Conservation (phyloP, 352 stramenopile species). For the Thraustochytrium sp. region DNA sequence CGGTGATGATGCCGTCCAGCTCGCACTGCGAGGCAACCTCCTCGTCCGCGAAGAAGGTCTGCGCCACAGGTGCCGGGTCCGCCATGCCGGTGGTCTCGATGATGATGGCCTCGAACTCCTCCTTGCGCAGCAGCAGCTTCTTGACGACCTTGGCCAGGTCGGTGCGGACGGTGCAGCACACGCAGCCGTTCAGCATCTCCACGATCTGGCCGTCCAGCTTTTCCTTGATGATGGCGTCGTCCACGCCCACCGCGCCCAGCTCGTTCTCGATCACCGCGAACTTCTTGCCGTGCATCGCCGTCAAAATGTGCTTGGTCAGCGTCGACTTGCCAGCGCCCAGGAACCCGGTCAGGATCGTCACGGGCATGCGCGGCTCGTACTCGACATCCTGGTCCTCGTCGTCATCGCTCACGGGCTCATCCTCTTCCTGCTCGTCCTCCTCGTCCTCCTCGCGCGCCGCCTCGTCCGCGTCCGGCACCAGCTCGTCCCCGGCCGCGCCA, state of each 20-base stretch:
- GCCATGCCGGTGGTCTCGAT: constrained; percentile 89
- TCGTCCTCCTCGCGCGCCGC: background rate
- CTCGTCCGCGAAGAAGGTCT: constrained; percentile 92
- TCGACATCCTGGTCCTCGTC: background rate
- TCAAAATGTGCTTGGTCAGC: constrained; percentile 89
- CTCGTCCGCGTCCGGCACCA: background rate
- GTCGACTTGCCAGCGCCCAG: constrained; percentile 87
- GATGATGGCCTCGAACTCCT: constrained; percentile 64
- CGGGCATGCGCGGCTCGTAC: background rate
- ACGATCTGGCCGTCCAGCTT: background rate
- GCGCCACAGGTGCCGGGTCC: constrained; percentile 84
- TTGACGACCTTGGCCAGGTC: constrained; percentile 44
- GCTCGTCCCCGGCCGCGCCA: background rate
- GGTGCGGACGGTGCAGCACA: constrained; percentile 88
- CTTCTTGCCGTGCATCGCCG: constrained; percentile 78
- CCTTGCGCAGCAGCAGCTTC: constrained; percentile 17
- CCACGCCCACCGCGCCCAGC: constrained; percentile 66
- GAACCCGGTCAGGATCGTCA: constrained; percentile 45
- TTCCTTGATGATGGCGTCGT: constrained; percentile 25
- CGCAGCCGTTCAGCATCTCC: constrained; percentile 95
- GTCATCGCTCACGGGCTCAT: background rate
- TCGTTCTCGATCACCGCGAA: constrained; percentile 98
- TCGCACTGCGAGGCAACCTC: constrained; percentile 59
- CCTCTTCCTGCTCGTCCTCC: background rate
- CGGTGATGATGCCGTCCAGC: constrained; percentile 90